Conservation (phyloP, 176 grass and related monocot species). For the Thinopyrum elongatum region DNA sequence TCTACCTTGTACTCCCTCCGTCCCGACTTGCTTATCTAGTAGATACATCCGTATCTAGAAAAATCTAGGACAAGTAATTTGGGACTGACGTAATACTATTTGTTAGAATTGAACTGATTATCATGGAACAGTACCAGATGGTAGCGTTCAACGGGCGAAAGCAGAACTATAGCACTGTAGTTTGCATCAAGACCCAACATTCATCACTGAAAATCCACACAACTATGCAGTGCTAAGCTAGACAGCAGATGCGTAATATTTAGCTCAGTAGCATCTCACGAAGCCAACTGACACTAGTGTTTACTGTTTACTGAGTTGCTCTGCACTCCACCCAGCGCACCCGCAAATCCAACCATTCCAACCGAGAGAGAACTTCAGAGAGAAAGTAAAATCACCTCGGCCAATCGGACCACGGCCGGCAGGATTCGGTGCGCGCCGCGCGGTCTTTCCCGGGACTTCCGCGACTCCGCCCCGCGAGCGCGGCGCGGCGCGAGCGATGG, state of each 20-base stretch:
- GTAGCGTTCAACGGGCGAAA: neutral
- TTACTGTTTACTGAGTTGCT: neutral
- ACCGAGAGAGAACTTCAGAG: neutral
- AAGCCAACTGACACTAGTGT: neutral
- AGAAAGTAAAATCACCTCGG: neutral
- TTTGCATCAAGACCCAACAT: neutral
- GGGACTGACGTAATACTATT: too few species aligned
- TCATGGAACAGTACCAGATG: neutral
- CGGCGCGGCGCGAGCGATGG: neutral
- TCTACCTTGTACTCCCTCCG: too few species aligned
- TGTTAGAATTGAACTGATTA: neutral
- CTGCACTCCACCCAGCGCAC: neutral
- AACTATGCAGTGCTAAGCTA: neutral
- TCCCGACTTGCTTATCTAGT: too few species aligned
- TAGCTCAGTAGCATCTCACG: neutral
- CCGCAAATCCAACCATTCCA: neutral
- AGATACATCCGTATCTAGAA: too few species aligned
- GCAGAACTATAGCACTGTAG: neutral
- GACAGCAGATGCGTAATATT: neutral
- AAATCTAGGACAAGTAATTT: too few species aligned
- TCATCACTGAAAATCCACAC: neutral
- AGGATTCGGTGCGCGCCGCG: neutral
- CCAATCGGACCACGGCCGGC: neutral
- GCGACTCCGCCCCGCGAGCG: neutral
- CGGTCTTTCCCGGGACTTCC: neutral